phyloP scores from a whole-genome alignment of 257 asterid genomes.

The Lycium ferocissimum region DNA sequence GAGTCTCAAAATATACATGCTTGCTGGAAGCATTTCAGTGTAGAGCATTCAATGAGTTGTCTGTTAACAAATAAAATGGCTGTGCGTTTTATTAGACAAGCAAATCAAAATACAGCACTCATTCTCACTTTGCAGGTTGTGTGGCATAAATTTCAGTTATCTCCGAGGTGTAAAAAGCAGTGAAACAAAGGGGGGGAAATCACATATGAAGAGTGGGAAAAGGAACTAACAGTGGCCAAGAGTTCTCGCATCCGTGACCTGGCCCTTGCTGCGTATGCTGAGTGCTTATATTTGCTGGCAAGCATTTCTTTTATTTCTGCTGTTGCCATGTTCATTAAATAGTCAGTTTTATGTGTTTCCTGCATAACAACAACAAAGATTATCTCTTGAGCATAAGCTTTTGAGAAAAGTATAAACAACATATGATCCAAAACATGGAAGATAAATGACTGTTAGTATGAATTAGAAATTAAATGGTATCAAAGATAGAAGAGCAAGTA shows the following conservation, averaged over 20 bases:
- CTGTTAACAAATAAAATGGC: not conserved
- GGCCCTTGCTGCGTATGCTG: slow-evolving; percentile 62
- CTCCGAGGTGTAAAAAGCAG: no score
- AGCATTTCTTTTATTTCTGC: slow-evolving; percentile 74
- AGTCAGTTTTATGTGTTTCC: slow-evolving; percentile 66
- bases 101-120: not conserved
- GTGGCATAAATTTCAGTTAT: no score
- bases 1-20: not conserved
- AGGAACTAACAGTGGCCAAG: slow-evolving; percentile 54
- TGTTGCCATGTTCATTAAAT: slow-evolving; percentile 75
- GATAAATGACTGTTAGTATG: not conserved
- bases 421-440: not conserved
- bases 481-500: not conserved
- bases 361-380: slow-evolving; percentile 37
- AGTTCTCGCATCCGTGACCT: slow-evolving; percentile 57
- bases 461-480: not conserved
- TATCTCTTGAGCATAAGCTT: not conserved
- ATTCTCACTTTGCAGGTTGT: no score
- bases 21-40: not conserved
- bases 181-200: not conserved
- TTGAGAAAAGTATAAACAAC: not conserved
- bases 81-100: not conserved
- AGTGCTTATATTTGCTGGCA: slow-evolving; percentile 63
- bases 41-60: not conserved
- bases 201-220: not conserved